Conservation (phyloP, 129 eudicot genomes). For the Flaveria ramosissima region DNA sequence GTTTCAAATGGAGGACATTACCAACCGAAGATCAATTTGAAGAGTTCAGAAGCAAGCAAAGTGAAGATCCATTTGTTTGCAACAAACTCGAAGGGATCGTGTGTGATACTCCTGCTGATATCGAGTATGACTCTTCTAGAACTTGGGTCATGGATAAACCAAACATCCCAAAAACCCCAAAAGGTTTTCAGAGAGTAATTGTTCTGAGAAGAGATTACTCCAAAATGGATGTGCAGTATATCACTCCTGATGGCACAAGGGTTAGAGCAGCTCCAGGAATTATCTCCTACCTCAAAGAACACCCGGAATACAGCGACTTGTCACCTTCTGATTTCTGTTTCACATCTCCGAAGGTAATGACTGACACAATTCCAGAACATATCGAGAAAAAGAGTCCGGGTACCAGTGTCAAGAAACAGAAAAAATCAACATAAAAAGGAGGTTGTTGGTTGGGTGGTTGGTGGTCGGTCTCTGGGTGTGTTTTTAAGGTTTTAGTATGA, state of each 20-base stretch:
- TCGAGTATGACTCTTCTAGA: conserved; percentile 56
- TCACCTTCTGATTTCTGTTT: conserved; percentile 61
- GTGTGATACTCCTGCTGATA: conserved; percentile 70
- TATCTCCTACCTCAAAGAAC: conserved; percentile 47
- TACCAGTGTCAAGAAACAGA: conserved; percentile 34
- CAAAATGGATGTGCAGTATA: conserved; percentile 65
- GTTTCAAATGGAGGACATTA: conserved; percentile 78
- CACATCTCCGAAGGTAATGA: conserved; percentile 51
- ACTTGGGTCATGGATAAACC: conserved; percentile 76
- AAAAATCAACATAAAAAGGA: conserved; percentile 16
- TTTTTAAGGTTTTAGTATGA: conserved; percentile 16
- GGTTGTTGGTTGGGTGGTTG: conserved; percentile 2
- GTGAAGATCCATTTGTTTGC: conserved; percentile 69
- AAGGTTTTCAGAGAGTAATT: conserved; percentile 56
- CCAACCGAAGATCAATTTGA: conserved; percentile 64
- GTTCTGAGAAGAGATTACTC: conserved; percentile 60
- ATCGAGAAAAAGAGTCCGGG: conserved; percentile 31
- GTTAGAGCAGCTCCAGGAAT: conserved; percentile 54
- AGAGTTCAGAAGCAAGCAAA: conserved; percentile 55
- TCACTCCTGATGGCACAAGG: conserved; percentile 55
- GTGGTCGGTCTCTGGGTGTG: background rate
- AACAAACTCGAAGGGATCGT: conserved; percentile 44
- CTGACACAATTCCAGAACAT: conserved; percentile 55
- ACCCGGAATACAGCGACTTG: conserved; percentile 43
- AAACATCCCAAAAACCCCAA: conserved; percentile 68